A percentile compares a stretch with the other conserved stretches of the same genome.
Conservation (phyloP, 2,329 filamentous ascomycete species). For the Fusarium verrucosum region DNA sequence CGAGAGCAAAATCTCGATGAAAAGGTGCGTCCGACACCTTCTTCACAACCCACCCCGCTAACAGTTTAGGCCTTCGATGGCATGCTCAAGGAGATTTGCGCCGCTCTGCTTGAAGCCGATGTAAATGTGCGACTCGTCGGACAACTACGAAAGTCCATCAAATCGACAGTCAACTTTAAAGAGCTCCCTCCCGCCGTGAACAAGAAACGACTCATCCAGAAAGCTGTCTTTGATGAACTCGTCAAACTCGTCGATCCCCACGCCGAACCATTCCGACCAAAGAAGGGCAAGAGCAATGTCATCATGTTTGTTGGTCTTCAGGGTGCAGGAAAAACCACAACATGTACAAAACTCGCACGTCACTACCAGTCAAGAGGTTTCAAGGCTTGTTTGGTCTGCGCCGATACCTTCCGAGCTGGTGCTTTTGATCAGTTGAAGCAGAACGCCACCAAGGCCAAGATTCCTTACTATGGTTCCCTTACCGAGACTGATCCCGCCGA, state of each 20-base stretch:
- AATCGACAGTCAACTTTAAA: conserved; percentile 90
- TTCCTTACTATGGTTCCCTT: conserved; percentile 96
- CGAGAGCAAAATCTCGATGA: conserved; percentile 93
- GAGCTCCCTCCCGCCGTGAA: conserved; percentile 90
- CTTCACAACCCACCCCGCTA: conserved; percentile 11
- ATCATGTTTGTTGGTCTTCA: conserved; percentile 99
- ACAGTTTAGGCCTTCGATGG: conserved; percentile 82
- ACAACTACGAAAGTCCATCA: conserved; percentile 92
- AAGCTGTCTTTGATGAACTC: conserved; percentile 96
- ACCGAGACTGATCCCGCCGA: conserved; percentile 96
- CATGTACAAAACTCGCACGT: conserved; percentile 94
- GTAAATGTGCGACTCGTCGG: conserved; percentile 96
- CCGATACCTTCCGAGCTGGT: conserved; percentile 97
- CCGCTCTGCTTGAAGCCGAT: conserved; percentile 94
- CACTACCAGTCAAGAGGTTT: conserved; percentile 96
- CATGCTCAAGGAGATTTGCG: conserved; percentile 98
- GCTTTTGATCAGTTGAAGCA: conserved; percentile 99
- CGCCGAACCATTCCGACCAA: conserved; percentile 93
- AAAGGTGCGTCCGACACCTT: conserved; percentile 68
- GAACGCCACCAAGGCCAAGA: conserved; percentile 98
- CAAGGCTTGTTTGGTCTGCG: conserved; percentile 92
- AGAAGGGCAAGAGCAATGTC: conserved; percentile 94
- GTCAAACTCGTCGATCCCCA: conserved; percentile 96
- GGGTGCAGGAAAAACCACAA: conserved; percentile 97
- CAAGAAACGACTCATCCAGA: conserved; percentile 98